Base-by-base conservation (phyloP, 2,329 filamentous ascomycete genomes). In the Blastomyces percursus region DNA sequence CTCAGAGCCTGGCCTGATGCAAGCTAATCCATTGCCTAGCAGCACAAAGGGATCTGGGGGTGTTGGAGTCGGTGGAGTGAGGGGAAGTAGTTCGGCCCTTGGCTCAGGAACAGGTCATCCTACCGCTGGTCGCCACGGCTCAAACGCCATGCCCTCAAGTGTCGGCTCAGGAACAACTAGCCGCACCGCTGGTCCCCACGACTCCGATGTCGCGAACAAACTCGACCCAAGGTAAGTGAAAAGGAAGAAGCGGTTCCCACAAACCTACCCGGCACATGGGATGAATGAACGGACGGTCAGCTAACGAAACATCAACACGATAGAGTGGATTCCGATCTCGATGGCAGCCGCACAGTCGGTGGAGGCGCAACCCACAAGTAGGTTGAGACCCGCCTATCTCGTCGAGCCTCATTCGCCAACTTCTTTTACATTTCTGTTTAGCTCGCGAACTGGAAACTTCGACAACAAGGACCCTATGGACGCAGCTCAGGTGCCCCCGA, bases 401-500 rank as follows among this genome's bases (percentile, higher is more conserved):
- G 55, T 57, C 32, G 11, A 24, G 30, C 52, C 46, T 55, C 32
- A 46, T 58, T 46, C 51, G 19, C 32, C 21, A 52, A 51, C 48
- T 27, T 21, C 21, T 16, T 24, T 40, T 46, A 59, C 19, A 24
- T 35, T 42, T 59, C 11, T 38, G 40, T 32, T 59, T 48, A 54
- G 44, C 14, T 60, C 48, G 30, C 48, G n/a, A 52, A 27, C 16
- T n/a, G 44, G 14, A 32, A 19, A 27, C 1, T 11, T 27, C 8
- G 14, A 44, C 48, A 61, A 68, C 59, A 74, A 73, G 64, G 82
- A 84, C 56, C 82, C 82, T 3, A 80, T 77, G 21, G 82, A 85
- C 65, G 82, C 83, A 1, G 74, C 82, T 0, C 82, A 85, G 68
- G 82, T 84, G 0, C 82, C 82, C 1, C 82, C 83, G 5, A 84